Percentiles rank a stretch among this genome's conserved stretches.
Evolutionary conservation across 257 asterid species (phyloP).

Genomic region (Solanum habrochaites): DNA sequence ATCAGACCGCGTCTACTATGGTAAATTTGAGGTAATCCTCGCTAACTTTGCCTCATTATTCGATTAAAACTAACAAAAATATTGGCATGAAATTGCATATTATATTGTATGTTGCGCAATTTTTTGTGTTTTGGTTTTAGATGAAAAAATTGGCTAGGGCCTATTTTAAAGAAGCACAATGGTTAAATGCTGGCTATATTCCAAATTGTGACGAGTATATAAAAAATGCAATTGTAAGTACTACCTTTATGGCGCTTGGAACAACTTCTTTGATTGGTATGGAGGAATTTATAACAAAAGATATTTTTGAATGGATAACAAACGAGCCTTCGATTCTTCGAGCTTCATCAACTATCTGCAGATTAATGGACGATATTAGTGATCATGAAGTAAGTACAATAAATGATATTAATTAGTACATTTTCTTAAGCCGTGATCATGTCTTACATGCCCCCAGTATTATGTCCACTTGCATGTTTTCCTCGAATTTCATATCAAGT

Average conservation of each 20-base stretch:
- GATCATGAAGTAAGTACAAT: constrained; percentile 12
- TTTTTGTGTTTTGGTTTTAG: not conserved
- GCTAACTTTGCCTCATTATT: not conserved
- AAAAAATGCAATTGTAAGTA: constrained; percentile 4
- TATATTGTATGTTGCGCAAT: not conserved
- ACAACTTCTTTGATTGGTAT: constrained; percentile 18
- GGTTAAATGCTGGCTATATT: not conserved
- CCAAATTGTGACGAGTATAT: not conserved
- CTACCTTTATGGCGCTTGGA: not conserved
- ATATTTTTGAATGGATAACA: constrained; percentile 17
- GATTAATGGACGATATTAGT: constrained; percentile 17
- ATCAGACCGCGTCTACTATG: not conserved
- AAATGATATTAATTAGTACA: too few relatives aligned
- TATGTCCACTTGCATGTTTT: not conserved
- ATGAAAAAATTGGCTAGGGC: not conserved
- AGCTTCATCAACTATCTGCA: constrained; percentile 13
- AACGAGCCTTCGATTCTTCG: constrained; percentile 5
- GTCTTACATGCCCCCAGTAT: too few relatives aligned
- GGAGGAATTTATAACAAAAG: constrained; percentile 2
- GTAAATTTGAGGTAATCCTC: not conserved
- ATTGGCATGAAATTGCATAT: too few relatives aligned
- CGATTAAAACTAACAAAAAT: not conserved
- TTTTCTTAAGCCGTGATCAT: too few relatives aligned
- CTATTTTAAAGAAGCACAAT: not conserved
- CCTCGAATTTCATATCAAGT: not conserved